phyloP scores from a whole-genome alignment of 192 early-diverging fungal species.

The Glomus cerebriforme region DNA sequence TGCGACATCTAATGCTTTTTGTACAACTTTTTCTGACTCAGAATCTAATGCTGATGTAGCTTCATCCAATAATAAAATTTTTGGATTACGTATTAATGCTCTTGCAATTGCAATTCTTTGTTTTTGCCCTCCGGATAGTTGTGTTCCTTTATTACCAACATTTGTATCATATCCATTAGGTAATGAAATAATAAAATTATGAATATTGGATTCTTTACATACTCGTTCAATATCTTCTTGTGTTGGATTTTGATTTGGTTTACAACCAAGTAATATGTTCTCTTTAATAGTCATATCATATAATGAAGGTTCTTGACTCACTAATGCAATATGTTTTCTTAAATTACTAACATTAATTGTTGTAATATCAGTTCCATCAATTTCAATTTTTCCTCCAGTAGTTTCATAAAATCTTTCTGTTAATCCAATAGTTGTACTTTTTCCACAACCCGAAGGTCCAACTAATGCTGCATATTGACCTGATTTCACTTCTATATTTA shows the following conservation, averaged over 20 bases:
- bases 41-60: constrained; percentile 85
- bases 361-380: constrained; percentile 49
- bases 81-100: constrained; percentile 65
- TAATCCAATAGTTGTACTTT: constrained; percentile 66
- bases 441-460: constrained; percentile 71
- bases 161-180: constrained; percentile 62
- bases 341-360: constrained; percentile 47
- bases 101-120: constrained; percentile 76
- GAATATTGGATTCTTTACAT: constrained; percentile 57
- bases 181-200: constrained; percentile 52
- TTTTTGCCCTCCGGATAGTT: constrained; percentile 68
- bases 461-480: constrained; percentile 79
- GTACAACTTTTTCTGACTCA: constrained; percentile 78
- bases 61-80: constrained; percentile 81
- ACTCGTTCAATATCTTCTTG: constrained; percentile 51
- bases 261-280: constrained; percentile 61
- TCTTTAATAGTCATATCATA: constrained; percentile 43
- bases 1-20: constrained; percentile 72
- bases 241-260: constrained; percentile 44
- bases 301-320: constrained; percentile 44
- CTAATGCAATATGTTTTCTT: constrained; percentile 54
- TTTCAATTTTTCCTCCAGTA: constrained; percentile 40
- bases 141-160: constrained; percentile 63
- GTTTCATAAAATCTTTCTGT: constrained; percentile 62
- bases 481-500: constrained; percentile 55